These are phyloP conservation scores for Paramecium sonneborni DNA, from an alignment of 73 alveolate species.

Conservation along the genomic window DNA sequence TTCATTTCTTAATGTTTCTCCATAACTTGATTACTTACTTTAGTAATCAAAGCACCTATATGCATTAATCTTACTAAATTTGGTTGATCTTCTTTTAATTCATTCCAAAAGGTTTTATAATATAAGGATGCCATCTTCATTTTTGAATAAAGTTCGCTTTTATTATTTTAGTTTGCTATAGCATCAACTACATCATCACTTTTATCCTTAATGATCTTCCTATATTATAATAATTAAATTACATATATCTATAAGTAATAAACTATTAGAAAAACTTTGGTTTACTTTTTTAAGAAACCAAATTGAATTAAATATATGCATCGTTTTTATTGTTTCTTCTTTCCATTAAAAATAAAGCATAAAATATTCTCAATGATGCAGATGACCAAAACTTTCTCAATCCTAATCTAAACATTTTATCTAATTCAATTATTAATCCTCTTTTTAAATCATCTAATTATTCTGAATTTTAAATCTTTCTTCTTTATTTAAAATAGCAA, in stretches of 20 bases:
- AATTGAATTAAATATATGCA: conserved; percentile 27
- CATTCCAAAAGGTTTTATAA: conserved; percentile 60
- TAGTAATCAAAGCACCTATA: conserved; percentile 50
- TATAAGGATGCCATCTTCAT: conserved; percentile 50
- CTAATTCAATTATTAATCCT: conserved; percentile 73
- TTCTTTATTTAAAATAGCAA: conserved; percentile 83
- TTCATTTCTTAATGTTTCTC: conserved; percentile 41
- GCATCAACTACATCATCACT: conserved; percentile 61
- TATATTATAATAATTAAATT: not conserved
- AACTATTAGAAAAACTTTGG: conserved; percentile 45
- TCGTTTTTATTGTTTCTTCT: conserved; percentile 76
- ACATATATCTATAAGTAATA: conserved; percentile 60
- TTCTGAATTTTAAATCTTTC: conserved; percentile 29
- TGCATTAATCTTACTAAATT: conserved; percentile 41
- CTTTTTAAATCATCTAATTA: conserved; percentile 20
- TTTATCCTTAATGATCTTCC: conserved; percentile 45
- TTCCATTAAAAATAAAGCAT: conserved; percentile 91
- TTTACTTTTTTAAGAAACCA: not conserved
- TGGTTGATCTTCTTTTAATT: conserved; percentile 57
- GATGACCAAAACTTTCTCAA: conserved; percentile 87
- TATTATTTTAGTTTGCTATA: conserved; percentile 40
- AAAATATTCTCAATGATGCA: conserved; percentile 83
- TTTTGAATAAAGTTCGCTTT: not conserved
- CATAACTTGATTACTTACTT: not conserved
- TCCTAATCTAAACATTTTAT: conserved; percentile 83